Percentiles rank a stretch among this genome's conserved stretches.
Evolutionary conservation across 352 stramenopile genomes (phyloP).

Genomic region (Globisporangium mamillatum): DNA sequence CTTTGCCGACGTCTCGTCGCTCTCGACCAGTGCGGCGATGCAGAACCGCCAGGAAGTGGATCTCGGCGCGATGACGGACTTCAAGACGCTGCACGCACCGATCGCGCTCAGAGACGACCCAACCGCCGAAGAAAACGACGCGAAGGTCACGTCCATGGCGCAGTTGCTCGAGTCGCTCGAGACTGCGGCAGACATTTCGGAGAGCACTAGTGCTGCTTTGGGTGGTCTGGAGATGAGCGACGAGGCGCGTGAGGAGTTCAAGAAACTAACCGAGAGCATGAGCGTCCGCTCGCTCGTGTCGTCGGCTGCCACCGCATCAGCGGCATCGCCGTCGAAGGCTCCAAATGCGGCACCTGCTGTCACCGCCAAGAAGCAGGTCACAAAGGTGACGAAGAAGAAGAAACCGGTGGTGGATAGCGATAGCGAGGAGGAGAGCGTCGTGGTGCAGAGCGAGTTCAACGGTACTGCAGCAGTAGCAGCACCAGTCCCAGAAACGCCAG

Average conservation of each 20-base stretch:
- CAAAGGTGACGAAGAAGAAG: conserved; percentile 19
- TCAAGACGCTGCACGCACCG: conserved; percentile 65
- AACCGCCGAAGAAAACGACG: conserved; percentile 43
- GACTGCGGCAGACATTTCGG: conserved; percentile 37
- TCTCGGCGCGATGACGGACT: conserved; percentile 82
- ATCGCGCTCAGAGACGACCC: conserved; percentile 71
- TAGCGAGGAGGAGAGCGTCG: conserved; percentile 68
- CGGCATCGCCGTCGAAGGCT: neutral
- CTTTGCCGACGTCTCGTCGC: conserved; percentile 63
- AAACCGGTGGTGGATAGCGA: conserved; percentile 35
- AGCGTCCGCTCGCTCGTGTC: conserved; percentile 18
- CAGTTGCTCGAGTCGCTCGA: conserved; percentile 73
- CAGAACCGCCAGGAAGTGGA: conserved; percentile 55
- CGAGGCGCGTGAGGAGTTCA: conserved; percentile 51
- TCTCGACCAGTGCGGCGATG: conserved; percentile 22
- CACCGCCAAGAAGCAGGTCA: conserved; percentile 1
- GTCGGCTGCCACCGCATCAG: neutral
- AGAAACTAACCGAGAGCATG: conserved; percentile 48
- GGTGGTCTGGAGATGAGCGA: conserved; percentile 32
- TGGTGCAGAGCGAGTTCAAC: conserved; percentile 78
- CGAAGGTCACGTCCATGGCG: conserved; percentile 68
- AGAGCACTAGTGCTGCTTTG: conserved; percentile 1
- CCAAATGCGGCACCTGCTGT: neutral
- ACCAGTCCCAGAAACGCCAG: neutral
- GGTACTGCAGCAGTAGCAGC: conserved; percentile 8